Base-by-base conservation (phyloP, 768 basidiomycete genomes). In the Pleurotus tuber-regium region DNA sequence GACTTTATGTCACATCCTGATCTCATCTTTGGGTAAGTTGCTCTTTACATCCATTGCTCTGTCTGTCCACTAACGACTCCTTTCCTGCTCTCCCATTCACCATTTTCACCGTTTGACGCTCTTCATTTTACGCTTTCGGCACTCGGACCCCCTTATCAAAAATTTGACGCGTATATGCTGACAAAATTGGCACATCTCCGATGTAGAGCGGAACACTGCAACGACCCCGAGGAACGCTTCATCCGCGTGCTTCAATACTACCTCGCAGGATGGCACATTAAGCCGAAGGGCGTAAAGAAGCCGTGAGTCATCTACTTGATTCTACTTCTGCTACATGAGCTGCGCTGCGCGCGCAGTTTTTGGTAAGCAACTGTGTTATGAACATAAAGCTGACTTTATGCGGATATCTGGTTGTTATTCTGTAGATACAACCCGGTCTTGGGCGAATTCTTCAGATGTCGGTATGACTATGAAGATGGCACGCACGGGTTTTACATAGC, bases 1-100 rank as follows among this genome's bases (percentile, higher is more conserved):
- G 96, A 99, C 74, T 99, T 99, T 71, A 95, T 98, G 87, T 88
- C 93, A 51, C 97, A 98, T 70, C 94, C 97, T 25, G 95, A 99
- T 72, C 86, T 98, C 64, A 82, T 98, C 61, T 96, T 96, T 71
- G 91, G 92, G 92, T 84, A 69, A 69, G 89, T 75, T 18, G 29
- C 25, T 51, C 40, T 42, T 57, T 7, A 11, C 21, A 8, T 55
- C 36, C 43, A 44, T n/a, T 43, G 26, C 42, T 35, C 36, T 51
- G 40, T 56, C 39, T 46, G 12, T 30, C 36, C 43, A 49, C 43
- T 42, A 42, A 51, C 33, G 26, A 48, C 35, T 35, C 16, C 21
- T 2, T 26, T 21, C 11, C 53, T 26, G 40, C 23, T 26, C 21
- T 46, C 6, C 2, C 29, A 12, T 16, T 16, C 12, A 29, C 24